phyloP scores from a whole-genome alignment of 805 yeast genomes.

The Barnettozyma siamensis region DNA sequence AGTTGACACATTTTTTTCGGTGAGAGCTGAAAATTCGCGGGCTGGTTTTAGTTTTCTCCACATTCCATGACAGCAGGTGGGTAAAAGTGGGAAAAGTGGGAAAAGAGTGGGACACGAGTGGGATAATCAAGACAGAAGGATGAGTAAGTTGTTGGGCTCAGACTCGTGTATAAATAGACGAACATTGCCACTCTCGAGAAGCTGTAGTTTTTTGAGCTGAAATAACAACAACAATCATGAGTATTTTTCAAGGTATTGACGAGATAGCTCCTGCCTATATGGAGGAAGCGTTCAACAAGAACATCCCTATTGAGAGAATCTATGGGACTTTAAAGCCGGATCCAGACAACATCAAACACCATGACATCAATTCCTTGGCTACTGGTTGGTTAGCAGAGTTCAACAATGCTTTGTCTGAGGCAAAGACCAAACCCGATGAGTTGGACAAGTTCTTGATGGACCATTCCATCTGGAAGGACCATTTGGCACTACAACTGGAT shows the following conservation, averaged over 20 bases:
- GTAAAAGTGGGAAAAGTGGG: background rate
- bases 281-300: conserved; percentile 20
- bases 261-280: conserved; percentile 24
- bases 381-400: conserved; percentile 29
- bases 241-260: conserved; percentile 17
- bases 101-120: background rate
- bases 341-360: conserved; percentile 23
- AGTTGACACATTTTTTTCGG: too few relatives aligned
- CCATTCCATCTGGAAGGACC: conserved; percentile 35
- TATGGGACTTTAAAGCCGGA: conserved; percentile 26
- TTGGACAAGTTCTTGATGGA: conserved; percentile 24
- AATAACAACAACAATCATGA: conserved; percentile 10
- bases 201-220: too few relatives aligned
- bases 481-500: conserved; percentile 29
- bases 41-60: too few relatives aligned
- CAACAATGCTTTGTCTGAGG: conserved; percentile 19
- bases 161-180: background rate
- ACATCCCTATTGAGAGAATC: conserved; percentile 24
- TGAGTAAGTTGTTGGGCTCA: too few relatives aligned
- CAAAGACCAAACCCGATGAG: conserved; percentile 10
- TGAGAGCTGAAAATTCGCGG: too few relatives aligned
- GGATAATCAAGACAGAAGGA: too few relatives aligned
- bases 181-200: too few relatives aligned
- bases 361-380: conserved; percentile 23
- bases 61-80: too few relatives aligned